Conservation (phyloP, 257 asterid genomes). For the Forsythia viridissima region DNA sequence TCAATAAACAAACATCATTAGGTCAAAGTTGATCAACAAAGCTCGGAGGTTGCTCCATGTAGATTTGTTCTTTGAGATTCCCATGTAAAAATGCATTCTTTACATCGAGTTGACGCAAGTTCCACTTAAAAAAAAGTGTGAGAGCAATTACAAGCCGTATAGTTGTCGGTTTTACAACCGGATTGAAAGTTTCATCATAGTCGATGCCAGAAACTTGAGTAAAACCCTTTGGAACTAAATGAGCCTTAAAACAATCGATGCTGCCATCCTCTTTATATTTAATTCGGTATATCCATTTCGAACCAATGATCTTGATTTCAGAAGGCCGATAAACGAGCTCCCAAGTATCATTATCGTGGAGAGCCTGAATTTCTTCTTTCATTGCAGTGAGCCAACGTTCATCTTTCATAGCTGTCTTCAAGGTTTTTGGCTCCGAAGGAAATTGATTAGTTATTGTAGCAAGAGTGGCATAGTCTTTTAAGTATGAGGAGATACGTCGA, state of each 20-base stretch:
- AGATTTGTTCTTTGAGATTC: background rate
- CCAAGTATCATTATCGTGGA: background rate
- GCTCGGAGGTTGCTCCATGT: background rate
- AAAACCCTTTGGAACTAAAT: background rate
- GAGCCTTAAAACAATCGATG: background rate
- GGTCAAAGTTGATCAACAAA: background rate
- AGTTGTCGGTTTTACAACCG: background rate
- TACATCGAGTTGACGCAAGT: background rate
- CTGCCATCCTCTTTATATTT: background rate
- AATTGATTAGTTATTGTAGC: background rate
- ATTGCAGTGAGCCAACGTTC: background rate
- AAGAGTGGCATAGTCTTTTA: background rate
- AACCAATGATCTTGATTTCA: background rate
- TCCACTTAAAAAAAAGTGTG: background rate
- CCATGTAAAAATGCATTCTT: background rate
- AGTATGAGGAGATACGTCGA: background rate
- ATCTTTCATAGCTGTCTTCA: background rate
- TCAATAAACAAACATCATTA: background rate
- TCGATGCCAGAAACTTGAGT: background rate
- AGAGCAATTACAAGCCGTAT: background rate
- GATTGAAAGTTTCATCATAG: background rate
- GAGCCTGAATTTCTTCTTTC: background rate
- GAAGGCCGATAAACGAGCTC: background rate
- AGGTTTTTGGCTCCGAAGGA: background rate
- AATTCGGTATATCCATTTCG: background rate